A percentile compares a stretch with the other conserved stretches of the same genome.
Evolutionary conservation across 805 yeast genomes (phyloP).

Genomic region (Wickerhamiella occidentalis): DNA sequence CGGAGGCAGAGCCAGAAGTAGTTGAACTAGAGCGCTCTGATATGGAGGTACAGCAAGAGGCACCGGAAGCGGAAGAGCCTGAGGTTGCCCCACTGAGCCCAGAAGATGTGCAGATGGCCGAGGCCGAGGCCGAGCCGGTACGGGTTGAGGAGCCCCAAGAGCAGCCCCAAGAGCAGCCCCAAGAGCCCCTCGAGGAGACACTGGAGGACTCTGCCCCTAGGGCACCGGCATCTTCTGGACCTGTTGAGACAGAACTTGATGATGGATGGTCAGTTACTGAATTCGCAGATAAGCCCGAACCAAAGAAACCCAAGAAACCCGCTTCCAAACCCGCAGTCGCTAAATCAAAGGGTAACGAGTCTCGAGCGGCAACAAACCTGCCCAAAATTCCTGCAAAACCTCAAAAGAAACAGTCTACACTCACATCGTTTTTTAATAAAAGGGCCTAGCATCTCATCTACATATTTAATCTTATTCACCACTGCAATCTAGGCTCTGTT

Average conservation of each 20-base stretch:
- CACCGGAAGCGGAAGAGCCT: neutral
- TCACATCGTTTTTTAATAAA: conserved; percentile 11
- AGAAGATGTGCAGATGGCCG: too few relatives aligned
- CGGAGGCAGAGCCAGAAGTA: neutral
- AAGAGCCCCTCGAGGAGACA: too few relatives aligned
- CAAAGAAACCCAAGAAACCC: neutral
- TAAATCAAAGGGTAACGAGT: neutral
- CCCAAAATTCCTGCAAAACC: conserved; percentile 7
- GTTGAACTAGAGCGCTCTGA: neutral
- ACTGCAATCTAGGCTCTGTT: too few relatives aligned
- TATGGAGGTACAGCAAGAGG: neutral
- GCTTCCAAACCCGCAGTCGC: neutral
- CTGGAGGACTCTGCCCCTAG: neutral
- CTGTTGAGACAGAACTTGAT: neutral
- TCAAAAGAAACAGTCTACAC: conserved; percentile 3
- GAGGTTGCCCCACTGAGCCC: too few relatives aligned
- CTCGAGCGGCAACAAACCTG: neutral
- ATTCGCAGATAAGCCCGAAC: neutral
- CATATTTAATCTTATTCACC: neutral
- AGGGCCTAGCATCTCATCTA: neutral
- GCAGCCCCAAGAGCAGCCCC: too few relatives aligned
- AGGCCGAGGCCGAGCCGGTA: neutral
- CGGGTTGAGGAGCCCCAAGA: too few relatives aligned
- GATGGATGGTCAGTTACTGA: neutral
- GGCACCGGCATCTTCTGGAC: neutral